A percentile compares a stretch with the other conserved stretches of the same genome.
Conservation (phyloP, 768 basidiomycete species). For the Artomyces pyxidatus region DNA sequence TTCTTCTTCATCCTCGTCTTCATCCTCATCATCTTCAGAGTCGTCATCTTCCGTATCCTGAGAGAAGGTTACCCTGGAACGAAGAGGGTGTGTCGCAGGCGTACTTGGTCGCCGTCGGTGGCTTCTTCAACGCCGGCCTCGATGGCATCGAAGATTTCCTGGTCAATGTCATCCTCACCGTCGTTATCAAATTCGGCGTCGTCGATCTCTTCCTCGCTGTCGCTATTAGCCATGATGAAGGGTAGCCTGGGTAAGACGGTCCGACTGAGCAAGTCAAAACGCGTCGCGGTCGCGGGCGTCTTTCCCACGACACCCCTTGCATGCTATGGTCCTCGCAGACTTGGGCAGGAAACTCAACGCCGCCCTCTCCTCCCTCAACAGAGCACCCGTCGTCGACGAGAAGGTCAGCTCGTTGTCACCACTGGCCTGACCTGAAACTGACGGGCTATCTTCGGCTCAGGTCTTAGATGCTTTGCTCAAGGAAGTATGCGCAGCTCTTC, state of each 20-base stretch:
- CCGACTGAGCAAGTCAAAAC: not conserved
- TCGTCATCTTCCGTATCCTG: conserved; percentile 19
- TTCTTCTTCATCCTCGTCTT: conserved; percentile 41
- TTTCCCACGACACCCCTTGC: conserved; percentile 16
- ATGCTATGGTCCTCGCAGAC: conserved; percentile 97
- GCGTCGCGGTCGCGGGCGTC: not conserved
- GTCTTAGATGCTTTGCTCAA: conserved; percentile 91
- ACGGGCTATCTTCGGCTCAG: conserved; percentile 33
- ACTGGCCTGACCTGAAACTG: not conserved
- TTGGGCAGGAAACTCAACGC: conserved; percentile 90
- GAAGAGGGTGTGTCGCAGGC: conserved; percentile 14
- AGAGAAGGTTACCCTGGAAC: not conserved
- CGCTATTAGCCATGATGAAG: conserved; percentile 37
- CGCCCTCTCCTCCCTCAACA: conserved; percentile 83
- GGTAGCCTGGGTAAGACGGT: conserved; percentile 33
- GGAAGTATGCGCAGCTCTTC: conserved; percentile 87
- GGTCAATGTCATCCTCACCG: conserved; percentile 14
- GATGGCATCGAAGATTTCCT: conserved; percentile 47
- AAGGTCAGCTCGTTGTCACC: conserved; percentile 50
- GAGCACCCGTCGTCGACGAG: conserved; percentile 84
- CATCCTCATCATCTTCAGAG: conserved; percentile 28
- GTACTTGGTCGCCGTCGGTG: conserved; percentile 65
- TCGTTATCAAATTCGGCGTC: conserved; percentile 29
- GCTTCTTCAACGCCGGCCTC: conserved; percentile 46
- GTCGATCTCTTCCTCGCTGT: conserved; percentile 43